Evolutionary conservation across 78 protist genomes (phyloP), one percentile per base, ranked within the genome.

Genomic region (Dictyostelium purpureum): DNA sequence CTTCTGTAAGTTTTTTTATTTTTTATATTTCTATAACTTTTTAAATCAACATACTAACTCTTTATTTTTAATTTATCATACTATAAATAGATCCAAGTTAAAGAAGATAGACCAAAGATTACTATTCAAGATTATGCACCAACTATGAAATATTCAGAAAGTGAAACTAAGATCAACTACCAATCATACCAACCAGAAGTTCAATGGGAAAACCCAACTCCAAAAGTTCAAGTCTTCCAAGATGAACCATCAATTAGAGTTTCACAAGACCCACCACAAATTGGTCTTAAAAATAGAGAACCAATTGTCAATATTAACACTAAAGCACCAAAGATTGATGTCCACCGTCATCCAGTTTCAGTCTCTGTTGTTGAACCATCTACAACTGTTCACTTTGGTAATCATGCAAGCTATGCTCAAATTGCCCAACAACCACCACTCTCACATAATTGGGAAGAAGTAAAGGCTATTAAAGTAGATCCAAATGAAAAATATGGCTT

Each of bases 301-400:
- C 92, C 92, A 73, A 40, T 74, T 0, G 92, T 85, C 59, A 59
- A 31, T 26, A 85, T 85, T 52, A 85, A 73, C 37, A 67, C 66
- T 6, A 42, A 74, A 26, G 79, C 92, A 24, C 92, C 92, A 37
- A 85, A 85, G 92, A 85, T 85, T 18, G 92, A 85, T 45, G 92
- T 85, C 31, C 80, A 70, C 10, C 92, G 79, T 61, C 92, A 85
- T 26, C 92, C 92, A 73, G 59, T 85, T 18, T 49, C 77, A 28
- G 92, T 85, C 12, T 54, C 83, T 73, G 92, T 85, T 16, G 28
- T 85, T 28, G 92, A 85, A 18, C 92, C 92, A 59, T 31, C 92
- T 1, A 85, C 92, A 9, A 73, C 92, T 1, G 92, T 85, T 35
- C 74, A 52, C 26, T 85, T 85, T 11, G 92, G 92, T n/a, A 57